phyloP scores from a whole-genome alignment of 1,284 basidiomycete genomes.

The Heliocybe sulcata region DNA sequence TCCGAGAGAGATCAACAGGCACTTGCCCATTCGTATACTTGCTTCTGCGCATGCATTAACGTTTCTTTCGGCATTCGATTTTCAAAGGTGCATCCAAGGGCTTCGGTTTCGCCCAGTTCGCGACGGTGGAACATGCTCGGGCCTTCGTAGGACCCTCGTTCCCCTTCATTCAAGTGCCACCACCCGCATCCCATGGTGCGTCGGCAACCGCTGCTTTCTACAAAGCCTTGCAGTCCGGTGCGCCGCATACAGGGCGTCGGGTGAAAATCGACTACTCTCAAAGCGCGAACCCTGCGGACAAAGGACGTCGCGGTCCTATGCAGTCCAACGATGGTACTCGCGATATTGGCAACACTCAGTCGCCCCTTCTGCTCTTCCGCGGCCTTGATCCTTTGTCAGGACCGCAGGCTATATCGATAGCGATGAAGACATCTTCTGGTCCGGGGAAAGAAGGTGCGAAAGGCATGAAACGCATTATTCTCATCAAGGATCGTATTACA shows the following conservation, averaged over 20 bases:
- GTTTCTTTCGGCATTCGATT: conserved; percentile 41
- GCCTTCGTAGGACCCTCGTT: conserved; percentile 84
- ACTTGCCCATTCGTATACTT: conserved; percentile 77
- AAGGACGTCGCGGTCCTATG: conserved; percentile 46
- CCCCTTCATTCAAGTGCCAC: conserved; percentile 80
- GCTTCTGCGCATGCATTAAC: conserved; percentile 61
- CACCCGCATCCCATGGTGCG: conserved; percentile 74
- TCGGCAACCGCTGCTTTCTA: conserved; percentile 62
- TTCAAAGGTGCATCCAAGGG: conserved; percentile 80
- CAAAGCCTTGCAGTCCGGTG: conserved; percentile 58
- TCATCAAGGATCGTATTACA: conserved; percentile 82
- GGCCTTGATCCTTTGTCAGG: conserved; percentile 84
- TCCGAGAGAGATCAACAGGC: conserved; percentile 90
- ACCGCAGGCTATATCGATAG: conserved; percentile 76
- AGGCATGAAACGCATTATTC: conserved; percentile 79
- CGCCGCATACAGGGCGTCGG: conserved; percentile 63
- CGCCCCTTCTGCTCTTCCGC: conserved; percentile 79
- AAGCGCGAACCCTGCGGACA: conserved; percentile 64
- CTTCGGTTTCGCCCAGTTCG: conserved; percentile 92
- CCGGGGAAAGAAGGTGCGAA: conserved; percentile 64
- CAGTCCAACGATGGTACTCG: conserved; percentile 86
- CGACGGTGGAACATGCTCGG: conserved; percentile 74
- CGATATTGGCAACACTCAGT: conserved; percentile 82
- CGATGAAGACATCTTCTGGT: conserved; percentile 65
- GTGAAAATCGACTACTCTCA: conserved; percentile 91